These are phyloP conservation scores for Herpotrichia juniperi DNA, from an alignment of 2,329 filamentous ascomycete genomes.

Conservation along the genomic window DNA sequence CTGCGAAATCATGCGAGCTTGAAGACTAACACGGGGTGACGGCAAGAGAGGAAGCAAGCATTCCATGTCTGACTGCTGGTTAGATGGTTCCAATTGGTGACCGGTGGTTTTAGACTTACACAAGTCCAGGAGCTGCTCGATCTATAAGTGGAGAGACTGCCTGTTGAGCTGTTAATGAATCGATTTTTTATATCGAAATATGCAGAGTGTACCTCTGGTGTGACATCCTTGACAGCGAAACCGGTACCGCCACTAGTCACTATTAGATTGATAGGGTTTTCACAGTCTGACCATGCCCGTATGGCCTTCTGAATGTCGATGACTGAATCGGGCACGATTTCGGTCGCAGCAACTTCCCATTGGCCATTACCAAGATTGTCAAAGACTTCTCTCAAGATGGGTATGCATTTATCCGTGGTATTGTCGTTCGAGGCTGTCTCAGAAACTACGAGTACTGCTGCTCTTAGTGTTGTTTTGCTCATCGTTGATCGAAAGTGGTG, in stretches of 20 bases:
- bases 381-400: slow-evolving; percentile 72
- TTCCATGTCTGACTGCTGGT: slow-evolving; percentile 70
- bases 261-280: slow-evolving; percentile 71
- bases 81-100: slow-evolving; percentile 10
- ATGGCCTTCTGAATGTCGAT: slow-evolving; percentile 77
- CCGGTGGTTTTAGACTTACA: slow-evolving; percentile 56
- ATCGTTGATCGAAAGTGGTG: slow-evolving; percentile 23
- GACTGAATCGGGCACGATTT: slow-evolving; percentile 81
- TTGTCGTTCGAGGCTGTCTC: slow-evolving; percentile 85
- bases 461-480: slow-evolving; percentile 61
- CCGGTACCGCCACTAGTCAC: slow-evolving; percentile 92
- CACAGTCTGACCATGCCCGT: slow-evolving; percentile 73
- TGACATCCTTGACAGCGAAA: slow-evolving; percentile 83
- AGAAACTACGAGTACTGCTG: slow-evolving; percentile 84
- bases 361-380: slow-evolving; percentile 67
- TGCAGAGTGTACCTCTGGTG: slow-evolving; percentile 73
- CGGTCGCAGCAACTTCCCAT: slow-evolving; percentile 73
- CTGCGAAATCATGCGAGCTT: background rate
- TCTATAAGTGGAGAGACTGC: slow-evolving; percentile 81
- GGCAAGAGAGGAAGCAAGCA: slow-evolving; percentile 82
- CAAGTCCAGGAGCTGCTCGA: slow-evolving; percentile 84
- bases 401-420: slow-evolving; percentile 75
- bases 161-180: slow-evolving; percentile 50
- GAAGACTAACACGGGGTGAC: slow-evolving; percentile 82
- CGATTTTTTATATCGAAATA: background rate